These are phyloP conservation scores for Rhizophora apiculata DNA, from an alignment of 345 rosid species.

Conservation along the genomic window DNA sequence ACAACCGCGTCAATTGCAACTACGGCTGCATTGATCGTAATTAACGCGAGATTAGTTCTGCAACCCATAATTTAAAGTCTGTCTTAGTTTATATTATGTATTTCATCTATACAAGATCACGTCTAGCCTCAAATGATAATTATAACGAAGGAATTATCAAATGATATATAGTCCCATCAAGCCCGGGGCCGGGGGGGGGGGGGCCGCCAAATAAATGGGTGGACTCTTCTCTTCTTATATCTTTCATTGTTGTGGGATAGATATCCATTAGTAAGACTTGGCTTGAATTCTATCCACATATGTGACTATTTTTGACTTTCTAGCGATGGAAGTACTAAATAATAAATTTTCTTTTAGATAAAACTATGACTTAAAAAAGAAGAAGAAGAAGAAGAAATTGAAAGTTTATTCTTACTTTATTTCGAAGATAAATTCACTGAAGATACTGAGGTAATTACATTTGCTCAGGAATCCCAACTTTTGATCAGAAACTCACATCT, in stretches of 20 bases:
- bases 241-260: background rate
- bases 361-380: background rate
- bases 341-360: background rate
- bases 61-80: too few species aligned
- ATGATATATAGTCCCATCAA: background rate
- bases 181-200: background rate
- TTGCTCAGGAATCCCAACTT: conserved; percentile 32
- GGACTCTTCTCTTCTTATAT: background rate
- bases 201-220: background rate
- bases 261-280: background rate
- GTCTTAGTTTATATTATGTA: background rate
- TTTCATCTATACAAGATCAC: background rate
- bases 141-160: background rate
- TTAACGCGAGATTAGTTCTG: too few species aligned
- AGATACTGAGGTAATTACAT: conserved; percentile 25
- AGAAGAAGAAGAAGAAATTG: too few species aligned
- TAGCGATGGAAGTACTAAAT: background rate
- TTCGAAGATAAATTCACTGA: conserved; percentile 7
- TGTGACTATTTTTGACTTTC: background rate
- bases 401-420: background rate
- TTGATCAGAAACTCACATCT: conserved; percentile 23
- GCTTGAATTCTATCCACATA: background rate
- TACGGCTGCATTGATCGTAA: too few species aligned
- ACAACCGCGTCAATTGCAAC: too few species aligned
- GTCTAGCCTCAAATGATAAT: background rate